Evolutionary conservation across 495 filamentous ascomycete genomes (phyloP).

Genomic region (Daldinia vernicosa): DNA sequence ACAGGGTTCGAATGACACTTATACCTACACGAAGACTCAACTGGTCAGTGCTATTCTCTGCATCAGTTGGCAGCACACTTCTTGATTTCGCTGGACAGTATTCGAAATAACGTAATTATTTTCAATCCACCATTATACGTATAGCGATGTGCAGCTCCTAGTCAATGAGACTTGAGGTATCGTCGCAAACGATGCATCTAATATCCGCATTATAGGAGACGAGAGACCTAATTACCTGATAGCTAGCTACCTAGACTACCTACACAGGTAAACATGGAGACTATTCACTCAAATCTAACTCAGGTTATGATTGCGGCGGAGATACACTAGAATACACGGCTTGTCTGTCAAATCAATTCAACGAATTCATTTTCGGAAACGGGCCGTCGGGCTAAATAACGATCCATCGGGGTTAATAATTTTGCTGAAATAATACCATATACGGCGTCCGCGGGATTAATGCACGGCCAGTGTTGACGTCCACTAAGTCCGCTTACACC

Average conservation of each 20-base stretch:
- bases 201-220: too few species aligned
- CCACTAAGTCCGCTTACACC: conserved; percentile 25
- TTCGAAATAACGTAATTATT: neutral
- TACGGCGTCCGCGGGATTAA: conserved; percentile 19
- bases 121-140: neutral
- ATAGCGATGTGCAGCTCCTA: too few species aligned
- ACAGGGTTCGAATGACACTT: conserved; percentile 7
- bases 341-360: too few species aligned
- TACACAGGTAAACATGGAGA: too few species aligned
- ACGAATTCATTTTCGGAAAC: neutral
- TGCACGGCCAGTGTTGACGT: neutral
- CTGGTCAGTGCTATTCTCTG: neutral
- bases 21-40: neutral
- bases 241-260: too few species aligned
- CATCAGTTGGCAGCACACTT: neutral
- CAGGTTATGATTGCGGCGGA: too few species aligned
- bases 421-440: neutral
- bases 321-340: too few species aligned
- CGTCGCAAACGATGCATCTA: too few species aligned
- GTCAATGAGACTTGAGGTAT: too few species aligned
- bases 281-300: too few species aligned
- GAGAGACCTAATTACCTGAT: too few species aligned
- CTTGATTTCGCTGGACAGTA: neutral
- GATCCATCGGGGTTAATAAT: conserved; percentile 6
- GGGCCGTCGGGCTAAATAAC: neutral